phyloP scores from a whole-genome alignment of 768 basidiomycete species.

The Kwoniella europaea region DNA sequence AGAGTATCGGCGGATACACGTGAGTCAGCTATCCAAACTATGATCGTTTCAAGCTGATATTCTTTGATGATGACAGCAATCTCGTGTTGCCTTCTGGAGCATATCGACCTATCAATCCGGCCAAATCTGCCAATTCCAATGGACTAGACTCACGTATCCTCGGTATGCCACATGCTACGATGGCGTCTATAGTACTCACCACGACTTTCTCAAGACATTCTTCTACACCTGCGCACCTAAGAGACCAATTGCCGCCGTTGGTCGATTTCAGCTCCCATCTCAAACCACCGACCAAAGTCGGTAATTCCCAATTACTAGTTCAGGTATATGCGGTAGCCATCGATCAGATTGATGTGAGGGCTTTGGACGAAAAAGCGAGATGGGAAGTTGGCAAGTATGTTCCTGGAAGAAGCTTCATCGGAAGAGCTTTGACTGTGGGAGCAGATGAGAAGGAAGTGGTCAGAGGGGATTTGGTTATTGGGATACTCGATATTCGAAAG shows the following conservation, averaged over 20 bases:
- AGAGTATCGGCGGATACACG: conserved; percentile 49
- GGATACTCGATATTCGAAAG: conserved; percentile 77
- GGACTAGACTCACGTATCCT: conserved; percentile 74
- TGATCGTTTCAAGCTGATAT: neutral
- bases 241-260: conserved; percentile 53
- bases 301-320: conserved; percentile 72
- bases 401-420: conserved; percentile 85
- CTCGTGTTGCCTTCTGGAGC: conserved; percentile 63
- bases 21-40: conserved; percentile 27
- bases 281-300: conserved; percentile 74
- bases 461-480: conserved; percentile 86
- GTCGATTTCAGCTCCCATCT: conserved; percentile 72
- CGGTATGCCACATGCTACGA: conserved; percentile 82
- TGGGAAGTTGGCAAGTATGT: conserved; percentile 67
- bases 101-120: conserved; percentile 59
- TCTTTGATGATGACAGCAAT: conserved; percentile 46
- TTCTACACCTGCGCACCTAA: conserved; percentile 57
- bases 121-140: conserved; percentile 52
- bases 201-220: conserved; percentile 25
- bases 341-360: conserved; percentile 74
- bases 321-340: conserved; percentile 90
- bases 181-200: conserved; percentile 71
- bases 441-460: conserved; percentile 74
- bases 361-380: conserved; percentile 55
- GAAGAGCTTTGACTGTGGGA: conserved; percentile 79